Percentiles rank a stretch among this genome's conserved stretches.
Evolutionary conservation across 805 yeast genomes (phyloP).

Genomic region (Candida easanensis): DNA sequence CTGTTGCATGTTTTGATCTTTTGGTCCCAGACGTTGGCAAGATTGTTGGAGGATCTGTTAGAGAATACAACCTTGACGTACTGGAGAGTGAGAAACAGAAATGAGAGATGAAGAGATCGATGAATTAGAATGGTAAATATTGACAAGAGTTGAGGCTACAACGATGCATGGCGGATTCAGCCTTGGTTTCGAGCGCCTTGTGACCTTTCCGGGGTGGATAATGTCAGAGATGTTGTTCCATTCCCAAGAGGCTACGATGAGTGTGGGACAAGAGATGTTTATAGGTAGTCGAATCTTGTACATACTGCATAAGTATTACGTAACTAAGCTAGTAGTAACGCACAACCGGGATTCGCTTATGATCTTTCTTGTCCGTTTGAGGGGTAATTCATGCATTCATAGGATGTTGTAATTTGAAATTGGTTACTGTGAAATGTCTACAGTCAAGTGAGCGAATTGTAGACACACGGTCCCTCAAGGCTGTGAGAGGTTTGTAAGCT

Average conservation of each 20-base stretch:
- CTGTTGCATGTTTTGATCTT: constrained; percentile 89
- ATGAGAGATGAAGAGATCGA: constrained; percentile 53
- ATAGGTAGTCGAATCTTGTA: not conserved
- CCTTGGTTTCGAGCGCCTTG: constrained; percentile 84
- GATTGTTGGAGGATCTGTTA: constrained; percentile 88
- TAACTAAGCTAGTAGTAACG: too few species aligned
- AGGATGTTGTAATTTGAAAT: too few species aligned
- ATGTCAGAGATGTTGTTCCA: constrained; percentile 82
- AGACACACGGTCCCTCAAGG: too few species aligned
- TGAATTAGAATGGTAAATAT: constrained; percentile 75
- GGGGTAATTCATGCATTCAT: too few species aligned
- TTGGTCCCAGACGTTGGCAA: constrained; percentile 92
- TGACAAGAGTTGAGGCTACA: constrained; percentile 70
- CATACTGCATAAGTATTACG: too few species aligned
- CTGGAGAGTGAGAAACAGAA: constrained; percentile 48
- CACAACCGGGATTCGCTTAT: too few species aligned
- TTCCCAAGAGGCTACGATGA: constrained; percentile 73
- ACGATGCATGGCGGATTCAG: constrained; percentile 98
- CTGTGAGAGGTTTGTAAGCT: too few species aligned
- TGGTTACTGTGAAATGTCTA: too few species aligned
- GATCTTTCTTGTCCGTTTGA: too few species aligned
- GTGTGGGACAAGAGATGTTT: constrained; percentile 31
- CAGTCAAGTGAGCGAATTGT: too few species aligned
- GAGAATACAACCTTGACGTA: constrained; percentile 62
- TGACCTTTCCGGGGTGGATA: constrained; percentile 70